Conservation (phyloP, 768 basidiomycete genomes). For the Mycena venus region DNA sequence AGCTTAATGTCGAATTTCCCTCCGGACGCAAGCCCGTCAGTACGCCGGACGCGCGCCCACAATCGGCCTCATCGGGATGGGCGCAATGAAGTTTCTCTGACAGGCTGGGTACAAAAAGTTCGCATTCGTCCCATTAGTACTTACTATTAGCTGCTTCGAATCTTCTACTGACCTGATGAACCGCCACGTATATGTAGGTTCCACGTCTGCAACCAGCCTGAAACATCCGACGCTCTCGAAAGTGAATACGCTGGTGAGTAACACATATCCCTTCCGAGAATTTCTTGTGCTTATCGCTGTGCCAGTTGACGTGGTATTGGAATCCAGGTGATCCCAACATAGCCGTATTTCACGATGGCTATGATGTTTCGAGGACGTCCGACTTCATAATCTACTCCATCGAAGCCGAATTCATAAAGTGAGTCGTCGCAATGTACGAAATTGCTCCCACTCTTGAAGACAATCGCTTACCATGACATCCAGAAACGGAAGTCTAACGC, state of each 20-base stretch:
- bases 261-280: neutral
- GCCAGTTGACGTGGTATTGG: too few relatives aligned
- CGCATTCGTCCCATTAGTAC: too few relatives aligned
- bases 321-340: slow-evolving; percentile 70
- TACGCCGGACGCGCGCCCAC: slow-evolving; percentile 60
- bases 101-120: slow-evolving; percentile 92
- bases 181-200: slow-evolving; percentile 71
- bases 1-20: neutral
- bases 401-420: slow-evolving; percentile 89
- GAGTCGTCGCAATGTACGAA: slow-evolving; percentile 84
- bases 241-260: slow-evolving; percentile 71
- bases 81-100: slow-evolving; percentile 82
- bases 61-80: slow-evolving; percentile 97
- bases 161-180: neutral
- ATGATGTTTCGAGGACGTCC: slow-evolving; percentile 88
- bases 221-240: slow-evolving; percentile 74
- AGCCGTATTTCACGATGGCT: slow-evolving; percentile 79
- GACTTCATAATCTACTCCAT: slow-evolving; percentile 97
- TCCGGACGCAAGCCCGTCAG: neutral
- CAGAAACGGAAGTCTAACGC: slow-evolving; percentile 94
- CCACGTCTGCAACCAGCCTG: slow-evolving; percentile 88
- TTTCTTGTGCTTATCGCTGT: too few relatives aligned
- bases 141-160: too few relatives aligned
- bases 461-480: neutral
- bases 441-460: neutral